Evolutionary conservation across 1,139 yeast species (phyloP).

Genomic region (Sugiyamaella sp.): DNA sequence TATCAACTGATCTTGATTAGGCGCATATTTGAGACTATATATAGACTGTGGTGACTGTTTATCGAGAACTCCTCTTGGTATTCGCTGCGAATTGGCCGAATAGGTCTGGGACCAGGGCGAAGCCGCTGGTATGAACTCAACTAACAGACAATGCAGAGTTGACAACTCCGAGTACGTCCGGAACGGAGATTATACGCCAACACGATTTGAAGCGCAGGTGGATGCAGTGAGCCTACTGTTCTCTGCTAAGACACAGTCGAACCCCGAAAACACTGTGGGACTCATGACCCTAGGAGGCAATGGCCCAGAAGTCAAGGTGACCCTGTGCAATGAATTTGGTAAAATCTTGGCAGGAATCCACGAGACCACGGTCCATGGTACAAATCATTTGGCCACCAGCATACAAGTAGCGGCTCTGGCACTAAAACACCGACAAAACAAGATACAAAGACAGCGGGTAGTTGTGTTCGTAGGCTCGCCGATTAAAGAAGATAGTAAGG

Average conservation of each 20-base stretch:
- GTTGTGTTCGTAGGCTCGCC: constrained; percentile 92
- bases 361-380: constrained; percentile 75
- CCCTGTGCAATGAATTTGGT: constrained; percentile 87
- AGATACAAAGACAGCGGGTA: constrained; percentile 88
- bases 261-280: constrained; percentile 95
- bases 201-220: constrained; percentile 89
- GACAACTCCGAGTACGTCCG: constrained; percentile 97
- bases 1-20: too few relatives aligned
- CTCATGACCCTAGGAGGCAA: constrained; percentile 85
- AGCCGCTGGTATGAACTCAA: neutral
- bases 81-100: neutral
- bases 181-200: constrained; percentile 90
- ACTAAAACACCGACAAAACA: constrained; percentile 92
- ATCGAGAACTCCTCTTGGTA: too few relatives aligned
- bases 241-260: constrained; percentile 80
- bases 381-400: constrained; percentile 73
- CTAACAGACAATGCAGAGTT: constrained; percentile 44
- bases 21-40: too few relatives aligned
- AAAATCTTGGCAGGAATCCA: constrained; percentile 86
- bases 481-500: constrained; percentile 66
- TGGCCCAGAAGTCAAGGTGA: constrained; percentile 81
- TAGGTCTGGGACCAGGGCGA: neutral
- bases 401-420: constrained; percentile 98
- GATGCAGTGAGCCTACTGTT: constrained; percentile 91
- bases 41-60: too few relatives aligned